Base-by-base conservation (phyloP, 306 rosid species). In the Lablab purpureus region DNA sequence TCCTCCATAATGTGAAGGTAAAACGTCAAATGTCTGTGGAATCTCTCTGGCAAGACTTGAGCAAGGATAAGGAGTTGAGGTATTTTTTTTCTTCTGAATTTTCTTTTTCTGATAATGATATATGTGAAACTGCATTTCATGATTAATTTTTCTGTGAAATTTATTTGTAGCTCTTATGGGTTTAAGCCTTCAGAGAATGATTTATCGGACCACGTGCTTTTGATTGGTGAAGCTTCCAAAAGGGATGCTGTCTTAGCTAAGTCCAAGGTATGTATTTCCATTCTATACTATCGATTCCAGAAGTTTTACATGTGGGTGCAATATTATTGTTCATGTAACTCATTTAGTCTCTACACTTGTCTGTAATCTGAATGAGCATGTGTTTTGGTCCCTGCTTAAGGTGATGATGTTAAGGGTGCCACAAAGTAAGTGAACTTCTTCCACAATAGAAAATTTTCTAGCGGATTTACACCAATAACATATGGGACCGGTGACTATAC, bases 31-130 rank as follows among this genome's bases (percentile, higher is more conserved):
- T 85, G 63, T 79, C 90, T 46, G 74, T 73, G 7, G 84, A 41
- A 58, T 64, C 91, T 74, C 23, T 90, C 85, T 95, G 96, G 97
- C 88, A 84, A 66, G 71, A 76, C 80, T 79, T 95, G 77, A 64
- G 84, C 58, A 89, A 87, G 69, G 76, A 37, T 72, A 73, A 15
- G 34, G 86, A 83, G 63, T 87, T 92, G 79, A 89, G 97, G 99
- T 91, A 68, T 34, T 56, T 25, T 34, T 37, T 54, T 25, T 10
- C 74, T 56, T 43, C 28, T 5, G 27, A 41, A 19, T 10, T 71
- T 37, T 71, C 2, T 21, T 27, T 40, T 22, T 56, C 51, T 71
- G 21, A 49, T 49, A 23, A 8, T 64, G 47, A n/a, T 67, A 47
- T 45, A 36, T 47, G 45, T 65, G 50, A n/a, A 41, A 58, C 14